A percentile compares a stretch with the other conserved stretches of the same genome.
phyloP scores from a whole-genome alignment of 2,329 filamentous ascomycete genomes.

The Fusarium phyllophilum region DNA sequence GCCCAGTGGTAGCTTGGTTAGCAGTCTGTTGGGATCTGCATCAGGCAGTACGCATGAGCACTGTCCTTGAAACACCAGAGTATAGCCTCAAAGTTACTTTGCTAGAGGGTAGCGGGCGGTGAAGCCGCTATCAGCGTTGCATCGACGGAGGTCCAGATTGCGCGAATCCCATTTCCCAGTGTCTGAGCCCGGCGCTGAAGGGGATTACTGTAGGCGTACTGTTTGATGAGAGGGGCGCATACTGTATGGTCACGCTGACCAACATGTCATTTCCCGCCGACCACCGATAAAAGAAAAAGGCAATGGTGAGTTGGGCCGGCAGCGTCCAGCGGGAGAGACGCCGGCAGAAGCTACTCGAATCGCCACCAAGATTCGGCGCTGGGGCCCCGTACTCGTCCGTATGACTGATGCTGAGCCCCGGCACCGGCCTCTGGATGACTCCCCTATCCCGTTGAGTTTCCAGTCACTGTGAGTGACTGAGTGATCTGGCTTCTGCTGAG shows the following conservation, averaged over 20 bases:
- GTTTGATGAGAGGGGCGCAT: slow-evolving; percentile 8
- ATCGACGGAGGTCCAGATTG: slow-evolving; percentile 37
- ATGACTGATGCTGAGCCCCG: slow-evolving; percentile 29
- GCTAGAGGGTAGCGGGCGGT: slow-evolving; percentile 35
- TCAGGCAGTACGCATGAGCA: slow-evolving; percentile 23
- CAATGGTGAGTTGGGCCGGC: slow-evolving; percentile 5
- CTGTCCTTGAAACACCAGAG: slow-evolving; percentile 18
- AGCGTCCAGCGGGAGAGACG: slow-evolving; percentile 4
- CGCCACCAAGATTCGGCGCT: slow-evolving; percentile 30
- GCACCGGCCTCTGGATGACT: slow-evolving; percentile 38
- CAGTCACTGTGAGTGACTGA: neutral
- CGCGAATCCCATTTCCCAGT: slow-evolving; percentile 27
- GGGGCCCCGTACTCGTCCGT: slow-evolving; percentile 34
- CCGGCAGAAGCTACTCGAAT: slow-evolving; percentile 41
- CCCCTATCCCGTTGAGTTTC: slow-evolving; percentile 8
- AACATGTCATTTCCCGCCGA: slow-evolving; percentile 43
- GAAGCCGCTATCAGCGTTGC: slow-evolving; percentile 37
- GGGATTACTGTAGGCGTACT: slow-evolving; percentile 4
- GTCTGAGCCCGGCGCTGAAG: slow-evolving; percentile 19
- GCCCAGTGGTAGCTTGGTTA: slow-evolving; percentile 22
- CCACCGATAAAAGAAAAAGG: slow-evolving; percentile 16
- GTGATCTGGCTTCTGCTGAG: slow-evolving; percentile 5
- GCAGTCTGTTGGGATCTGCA: slow-evolving; percentile 41
- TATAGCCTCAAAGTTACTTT: slow-evolving; percentile 28
- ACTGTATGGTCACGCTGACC: slow-evolving; percentile 44